Evolutionary conservation across 129 eudicot species (phyloP).

Genomic region (Glebionis coronaria): DNA sequence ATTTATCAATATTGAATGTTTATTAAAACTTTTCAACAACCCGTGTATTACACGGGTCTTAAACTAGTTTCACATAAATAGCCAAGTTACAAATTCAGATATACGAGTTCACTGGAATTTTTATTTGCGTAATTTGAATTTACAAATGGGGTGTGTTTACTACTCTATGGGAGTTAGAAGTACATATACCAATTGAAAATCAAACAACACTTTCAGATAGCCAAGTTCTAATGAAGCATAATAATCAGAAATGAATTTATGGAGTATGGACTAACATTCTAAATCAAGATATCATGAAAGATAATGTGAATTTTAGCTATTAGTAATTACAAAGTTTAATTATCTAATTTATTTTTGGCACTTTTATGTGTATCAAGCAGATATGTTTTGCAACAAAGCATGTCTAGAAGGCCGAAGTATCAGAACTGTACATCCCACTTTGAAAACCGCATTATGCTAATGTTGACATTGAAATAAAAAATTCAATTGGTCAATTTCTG

Average conservation of each 20-base stretch:
- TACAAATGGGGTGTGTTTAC: no score
- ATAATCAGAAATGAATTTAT: neutral
- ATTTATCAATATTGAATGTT: no score
- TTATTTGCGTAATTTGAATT: no score
- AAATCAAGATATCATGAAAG: neutral
- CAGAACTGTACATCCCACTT: constrained; percentile 2
- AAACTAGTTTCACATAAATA: no score
- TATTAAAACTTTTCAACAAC: no score
- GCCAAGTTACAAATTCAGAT: no score
- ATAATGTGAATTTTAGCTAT: neutral
- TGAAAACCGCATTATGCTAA: neutral
- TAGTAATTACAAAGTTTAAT: neutral
- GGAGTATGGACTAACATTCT: neutral
- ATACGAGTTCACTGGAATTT: no score
- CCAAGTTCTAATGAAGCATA: constrained; percentile 8
- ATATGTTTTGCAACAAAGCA: neutral
- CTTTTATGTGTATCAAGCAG: neutral
- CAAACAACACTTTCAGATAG: neutral
- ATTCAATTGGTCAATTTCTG: no score
- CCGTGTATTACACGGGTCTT: no score
- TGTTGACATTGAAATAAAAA: no score
- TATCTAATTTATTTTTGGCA: neutral
- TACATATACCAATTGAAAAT: neutral
- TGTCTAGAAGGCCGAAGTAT: constrained; percentile 9
- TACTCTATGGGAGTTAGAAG: constrained; percentile 8